These are phyloP conservation scores for Claviceps spartinae DNA, from an alignment of 2,329 filamentous ascomycete genomes.

Conservation along the genomic window DNA sequence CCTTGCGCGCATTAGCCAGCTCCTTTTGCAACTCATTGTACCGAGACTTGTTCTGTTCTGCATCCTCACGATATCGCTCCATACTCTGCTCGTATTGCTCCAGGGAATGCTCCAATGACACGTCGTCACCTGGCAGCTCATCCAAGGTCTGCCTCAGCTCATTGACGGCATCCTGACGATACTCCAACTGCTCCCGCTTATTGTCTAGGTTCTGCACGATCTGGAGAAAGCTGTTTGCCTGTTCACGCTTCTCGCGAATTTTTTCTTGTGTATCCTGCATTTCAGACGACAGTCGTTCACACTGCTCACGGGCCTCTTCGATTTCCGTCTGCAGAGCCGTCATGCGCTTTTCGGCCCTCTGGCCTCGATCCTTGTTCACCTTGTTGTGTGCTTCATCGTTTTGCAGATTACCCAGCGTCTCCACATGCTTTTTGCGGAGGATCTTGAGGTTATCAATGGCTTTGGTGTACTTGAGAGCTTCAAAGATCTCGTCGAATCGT, in stretches of 20 bases:
- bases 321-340: conserved; percentile 54
- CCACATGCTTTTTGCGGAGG: conserved; percentile 69
- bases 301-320: conserved; percentile 44
- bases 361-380: conserved; percentile 71
- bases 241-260: conserved; percentile 53
- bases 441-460: conserved; percentile 90
- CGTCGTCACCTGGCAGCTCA: conserved; percentile 66
- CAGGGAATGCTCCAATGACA: conserved; percentile 56
- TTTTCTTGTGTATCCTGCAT: conserved; percentile 45
- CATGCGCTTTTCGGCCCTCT: conserved; percentile 53
- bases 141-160: conserved; percentile 60
- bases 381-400: conserved; percentile 67
- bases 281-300: conserved; percentile 42
- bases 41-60: conserved; percentile 45
- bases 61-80: conserved; percentile 47
- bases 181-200: conserved; percentile 61
- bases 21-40: conserved; percentile 51
- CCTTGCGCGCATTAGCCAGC: conserved; percentile 29
- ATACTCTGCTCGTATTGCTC: conserved; percentile 69
- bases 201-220: conserved; percentile 63
- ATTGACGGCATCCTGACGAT: conserved; percentile 55
- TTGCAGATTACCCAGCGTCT: conserved; percentile 59
- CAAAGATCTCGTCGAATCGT: conserved; percentile 94
- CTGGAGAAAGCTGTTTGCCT: conserved; percentile 59
- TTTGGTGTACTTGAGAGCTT: conserved; percentile 92